phyloP scores from a whole-genome alignment of 495 filamentous ascomycete species.

The Neurospora sp. region DNA sequence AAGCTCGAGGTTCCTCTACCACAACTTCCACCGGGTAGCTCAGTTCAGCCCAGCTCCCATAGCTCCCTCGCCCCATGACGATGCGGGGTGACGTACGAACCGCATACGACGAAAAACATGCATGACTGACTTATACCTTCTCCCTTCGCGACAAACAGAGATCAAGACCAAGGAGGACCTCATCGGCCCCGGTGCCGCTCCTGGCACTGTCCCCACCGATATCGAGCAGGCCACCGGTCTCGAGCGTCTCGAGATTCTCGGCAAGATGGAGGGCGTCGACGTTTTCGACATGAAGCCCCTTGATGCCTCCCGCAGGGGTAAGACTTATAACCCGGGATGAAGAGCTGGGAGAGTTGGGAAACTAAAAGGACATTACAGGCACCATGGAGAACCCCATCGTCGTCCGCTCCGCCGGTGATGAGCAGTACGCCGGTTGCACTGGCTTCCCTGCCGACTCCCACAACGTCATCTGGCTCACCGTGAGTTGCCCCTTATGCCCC shows the following conservation, averaged over 20 bases:
- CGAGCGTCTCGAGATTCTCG: conserved; percentile 95
- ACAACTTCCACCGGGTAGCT: neutral
- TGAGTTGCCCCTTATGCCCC: conserved; percentile 33
- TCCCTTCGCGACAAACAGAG: conserved; percentile 45
- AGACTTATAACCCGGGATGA: conserved; percentile 43
- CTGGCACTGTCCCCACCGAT: conserved; percentile 85
- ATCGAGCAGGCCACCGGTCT: conserved; percentile 91
- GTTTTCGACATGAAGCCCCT: conserved; percentile 97
- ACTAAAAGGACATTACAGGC: conserved; percentile 39
- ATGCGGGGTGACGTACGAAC: neutral
- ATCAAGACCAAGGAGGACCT: conserved; percentile 76
- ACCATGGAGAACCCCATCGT: conserved; percentile 84
- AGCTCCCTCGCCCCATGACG: neutral
- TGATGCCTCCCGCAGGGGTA: conserved; percentile 64
- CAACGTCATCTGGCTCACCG: conserved; percentile 77
- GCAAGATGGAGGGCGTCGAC: conserved; percentile 98
- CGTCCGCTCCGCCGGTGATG: conserved; percentile 81
- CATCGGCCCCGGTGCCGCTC: conserved; percentile 63
- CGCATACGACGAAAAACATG: neutral
- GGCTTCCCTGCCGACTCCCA: conserved; percentile 89
- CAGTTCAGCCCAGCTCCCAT: neutral
- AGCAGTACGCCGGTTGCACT: conserved; percentile 96
- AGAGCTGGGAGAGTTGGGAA: neutral
- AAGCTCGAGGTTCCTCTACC: neutral
- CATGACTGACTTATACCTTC: conserved; percentile 10